phyloP scores from a whole-genome alignment of 2,329 filamentous ascomycete species.

The Didymella lethalis region DNA sequence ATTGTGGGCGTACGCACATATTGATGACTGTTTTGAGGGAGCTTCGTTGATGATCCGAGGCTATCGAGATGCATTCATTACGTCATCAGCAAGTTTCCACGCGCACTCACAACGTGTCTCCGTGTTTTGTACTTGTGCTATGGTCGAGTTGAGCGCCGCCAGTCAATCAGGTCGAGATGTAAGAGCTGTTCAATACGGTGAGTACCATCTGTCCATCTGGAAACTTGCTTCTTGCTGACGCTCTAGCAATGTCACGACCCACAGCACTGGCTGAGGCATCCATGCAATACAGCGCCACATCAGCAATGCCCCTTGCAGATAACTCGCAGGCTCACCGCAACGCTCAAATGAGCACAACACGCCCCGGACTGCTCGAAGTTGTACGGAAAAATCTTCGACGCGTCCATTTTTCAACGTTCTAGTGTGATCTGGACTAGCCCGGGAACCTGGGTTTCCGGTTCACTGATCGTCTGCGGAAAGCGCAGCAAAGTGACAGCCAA shows the following conservation, averaged over 20 bases:
- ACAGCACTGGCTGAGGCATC: not conserved
- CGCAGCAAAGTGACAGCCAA: not conserved
- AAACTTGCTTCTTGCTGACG: not conserved
- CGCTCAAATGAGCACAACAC: not conserved
- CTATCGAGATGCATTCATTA: not conserved
- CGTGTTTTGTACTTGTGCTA: too few species aligned
- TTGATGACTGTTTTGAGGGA: not conserved
- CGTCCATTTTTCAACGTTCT: not conserved
- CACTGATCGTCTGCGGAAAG: constrained; percentile 4
- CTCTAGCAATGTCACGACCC: not conserved
- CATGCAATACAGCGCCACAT: constrained; percentile 2
- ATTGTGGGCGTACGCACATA: not conserved
- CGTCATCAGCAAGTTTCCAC: not conserved
- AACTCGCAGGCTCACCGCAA: not conserved
- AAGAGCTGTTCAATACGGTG: not conserved
- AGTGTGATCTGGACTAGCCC: not conserved
- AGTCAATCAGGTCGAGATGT: not conserved
- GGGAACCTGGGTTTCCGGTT: constrained; percentile 10
- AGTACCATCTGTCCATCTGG: not conserved
- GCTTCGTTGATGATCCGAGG: not conserved
- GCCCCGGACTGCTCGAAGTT: not conserved
- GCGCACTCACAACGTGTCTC: too few species aligned
- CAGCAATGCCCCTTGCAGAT: constrained; percentile 1
- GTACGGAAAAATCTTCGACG: not conserved
- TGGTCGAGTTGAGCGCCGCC: not conserved